Conservation (phyloP, 192 early-diverging fungal genomes). For the Obelidium mucronatum region DNA sequence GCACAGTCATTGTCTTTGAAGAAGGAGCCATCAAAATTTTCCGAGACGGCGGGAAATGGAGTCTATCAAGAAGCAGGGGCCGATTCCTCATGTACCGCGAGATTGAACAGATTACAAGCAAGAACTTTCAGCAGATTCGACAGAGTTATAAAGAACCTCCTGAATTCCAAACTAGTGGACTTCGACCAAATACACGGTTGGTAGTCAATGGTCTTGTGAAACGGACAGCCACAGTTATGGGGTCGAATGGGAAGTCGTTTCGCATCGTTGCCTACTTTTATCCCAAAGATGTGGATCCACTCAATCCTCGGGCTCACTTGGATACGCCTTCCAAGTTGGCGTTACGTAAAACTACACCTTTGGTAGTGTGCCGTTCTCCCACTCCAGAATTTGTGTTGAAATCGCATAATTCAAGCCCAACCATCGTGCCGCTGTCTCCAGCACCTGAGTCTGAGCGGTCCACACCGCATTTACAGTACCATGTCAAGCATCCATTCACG, state of each 20-base stretch:
- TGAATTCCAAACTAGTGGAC: background rate
- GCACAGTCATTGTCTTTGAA: constrained; percentile 35
- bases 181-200: background rate
- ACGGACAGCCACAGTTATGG: background rate
- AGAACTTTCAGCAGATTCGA: background rate
- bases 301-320: background rate
- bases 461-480: background rate
- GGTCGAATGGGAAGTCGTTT: background rate
- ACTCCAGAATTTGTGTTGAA: background rate
- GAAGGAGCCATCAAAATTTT: background rate
- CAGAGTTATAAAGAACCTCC: background rate
- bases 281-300: constrained; percentile 9
- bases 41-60: constrained; percentile 9
- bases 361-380: background rate
- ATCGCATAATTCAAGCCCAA: background rate
- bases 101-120: background rate
- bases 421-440: background rate
- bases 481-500: background rate
- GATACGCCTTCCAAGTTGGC: background rate
- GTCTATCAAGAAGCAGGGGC: background rate
- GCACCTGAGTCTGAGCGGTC: background rate
- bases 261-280: constrained; percentile 16
- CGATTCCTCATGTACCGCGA: constrained; percentile 24
- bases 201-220: constrained; percentile 7
- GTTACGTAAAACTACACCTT: background rate